Evolutionary conservation across 2,329 filamentous ascomycete genomes (phyloP), one percentile per base, ranked within the genome.

Genomic region (Immersiporthe knoxdaviesiana): DNA sequence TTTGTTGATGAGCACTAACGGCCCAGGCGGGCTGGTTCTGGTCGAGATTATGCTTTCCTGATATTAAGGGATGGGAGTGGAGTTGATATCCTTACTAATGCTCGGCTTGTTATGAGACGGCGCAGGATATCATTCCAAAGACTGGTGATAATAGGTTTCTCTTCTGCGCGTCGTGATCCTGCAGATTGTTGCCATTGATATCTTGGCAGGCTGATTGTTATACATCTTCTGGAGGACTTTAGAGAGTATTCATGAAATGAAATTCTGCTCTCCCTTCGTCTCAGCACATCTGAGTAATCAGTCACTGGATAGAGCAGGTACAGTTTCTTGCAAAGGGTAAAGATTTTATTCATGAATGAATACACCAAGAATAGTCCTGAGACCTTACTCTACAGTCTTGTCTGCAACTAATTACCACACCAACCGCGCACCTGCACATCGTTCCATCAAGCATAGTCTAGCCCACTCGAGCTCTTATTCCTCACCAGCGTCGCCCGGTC

Each of bases 391-490:
- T 30, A 21, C 37, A 35, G 32, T 21, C 24, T 39, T 18, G 56
- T 60, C 10, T 35, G 10, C 30, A 6, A 32, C 16, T 35, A 35
- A 35, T 59, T 3, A 21, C 30, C 11, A 39, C 30, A 32, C 56
- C n/a, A 32, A 37, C 30, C 54, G 16, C 12, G 30, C 32, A 24
- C 2, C 18, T 24, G 18, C 35, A 32, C 37, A 32, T n/a, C 58
- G n/a, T 7, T 24, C 21, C 11, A 27, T 60, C 39, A 66, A 6
- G 74, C 83, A 71, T 84, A 84, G 75, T 86, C 84, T 30, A 80
- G 77, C 1, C 84, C 83, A 18, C 83, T 80, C 68, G 84, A 85
- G 72, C 84, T 86, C 76, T 81, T 81, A 73, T 80, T 84, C 73
- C 84, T 81, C 35, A 82, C 84, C 68, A 84, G 72, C 7, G 79